Conservation (phyloP, 1,284 basidiomycete genomes). For the Mycena citricolor region DNA sequence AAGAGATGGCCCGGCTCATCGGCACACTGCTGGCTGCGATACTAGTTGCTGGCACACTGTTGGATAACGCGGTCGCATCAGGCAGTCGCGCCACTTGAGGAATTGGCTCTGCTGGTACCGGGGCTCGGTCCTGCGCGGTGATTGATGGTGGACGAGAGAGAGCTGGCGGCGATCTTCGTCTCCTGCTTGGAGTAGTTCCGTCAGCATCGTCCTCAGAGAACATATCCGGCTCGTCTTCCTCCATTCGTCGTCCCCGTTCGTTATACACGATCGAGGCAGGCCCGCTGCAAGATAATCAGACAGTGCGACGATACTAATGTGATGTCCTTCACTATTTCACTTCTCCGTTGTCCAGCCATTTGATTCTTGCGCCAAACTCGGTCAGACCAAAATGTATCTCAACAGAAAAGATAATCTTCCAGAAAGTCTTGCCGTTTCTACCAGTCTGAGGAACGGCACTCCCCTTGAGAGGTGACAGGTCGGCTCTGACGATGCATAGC, state of each 20-base stretch:
- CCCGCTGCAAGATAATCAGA: too few species aligned
- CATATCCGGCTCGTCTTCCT: slow-evolving; percentile 64
- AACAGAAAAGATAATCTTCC: slow-evolving; percentile 35
- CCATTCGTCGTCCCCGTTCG: slow-evolving; percentile 68
- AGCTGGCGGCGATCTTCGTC: slow-evolving; percentile 17
- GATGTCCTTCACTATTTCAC: too few species aligned
- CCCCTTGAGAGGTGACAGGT: slow-evolving; percentile 32
- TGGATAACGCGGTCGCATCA: too few species aligned
- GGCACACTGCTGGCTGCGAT: too few species aligned
- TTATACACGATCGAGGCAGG: slow-evolving; percentile 79
- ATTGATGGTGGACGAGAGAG: slow-evolving; percentile 18
- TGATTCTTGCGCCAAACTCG: slow-evolving; percentile 43
- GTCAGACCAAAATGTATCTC: slow-evolving; percentile 43
- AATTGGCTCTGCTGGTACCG: slow-evolving; percentile 1
- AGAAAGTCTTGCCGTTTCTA: slow-evolving; percentile 27
- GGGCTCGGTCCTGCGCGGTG: too few species aligned
- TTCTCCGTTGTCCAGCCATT: slow-evolving; percentile 51
- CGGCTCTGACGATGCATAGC: slow-evolving; percentile 43
- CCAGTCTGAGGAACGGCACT: background rate
- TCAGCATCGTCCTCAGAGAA: slow-evolving; percentile 53
- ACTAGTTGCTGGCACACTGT: too few species aligned
- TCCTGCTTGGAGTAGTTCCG: slow-evolving; percentile 22
- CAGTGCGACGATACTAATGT: too few species aligned
- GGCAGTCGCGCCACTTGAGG: slow-evolving; percentile 23
- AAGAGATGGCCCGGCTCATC: slow-evolving; percentile 13